Evolutionary conservation across 345 rosid genomes (phyloP).

Genomic region (Murraya paniculata): DNA sequence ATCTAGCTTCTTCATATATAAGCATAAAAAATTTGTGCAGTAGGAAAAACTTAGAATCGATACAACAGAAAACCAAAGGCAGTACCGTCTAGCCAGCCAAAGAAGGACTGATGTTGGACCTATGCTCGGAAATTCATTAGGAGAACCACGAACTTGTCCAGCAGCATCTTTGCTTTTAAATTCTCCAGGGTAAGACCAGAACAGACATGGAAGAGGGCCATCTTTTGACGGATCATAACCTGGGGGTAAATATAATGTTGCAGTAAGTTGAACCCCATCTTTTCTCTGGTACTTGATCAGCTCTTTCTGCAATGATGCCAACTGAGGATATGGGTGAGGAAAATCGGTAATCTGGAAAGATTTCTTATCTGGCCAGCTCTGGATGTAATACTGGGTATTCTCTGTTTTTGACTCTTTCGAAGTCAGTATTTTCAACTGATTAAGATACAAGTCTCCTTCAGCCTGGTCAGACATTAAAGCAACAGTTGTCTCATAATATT

Average conservation of each 20-base stretch:
- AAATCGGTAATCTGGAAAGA: slow-evolving; percentile 75
- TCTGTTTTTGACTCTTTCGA: slow-evolving; percentile 96
- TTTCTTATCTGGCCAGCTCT: slow-evolving; percentile 84
- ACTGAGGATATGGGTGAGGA: slow-evolving; percentile 96
- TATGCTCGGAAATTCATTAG: slow-evolving; percentile 94
- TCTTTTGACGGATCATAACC: slow-evolving; percentile 85
- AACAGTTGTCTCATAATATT: slow-evolving; percentile 78
- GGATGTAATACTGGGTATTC: slow-evolving; percentile 83
- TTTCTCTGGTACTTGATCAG: slow-evolving; percentile 95
- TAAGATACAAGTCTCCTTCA: slow-evolving; percentile 64
- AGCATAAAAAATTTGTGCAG: slow-evolving; percentile 6
- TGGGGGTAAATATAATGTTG: slow-evolving; percentile 91
- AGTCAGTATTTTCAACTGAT: slow-evolving; percentile 75
- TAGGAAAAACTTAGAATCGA: slow-evolving; percentile 12
- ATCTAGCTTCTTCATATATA: slow-evolving; percentile 14
- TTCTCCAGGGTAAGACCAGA: slow-evolving; percentile 99
- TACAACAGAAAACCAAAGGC: slow-evolving; percentile 9
- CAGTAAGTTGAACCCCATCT: slow-evolving; percentile 95
- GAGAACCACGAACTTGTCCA: slow-evolving; percentile 99
- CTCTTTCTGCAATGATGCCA: slow-evolving; percentile 92
- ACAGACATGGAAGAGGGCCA: slow-evolving; percentile 89
- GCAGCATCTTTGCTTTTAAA: slow-evolving; percentile 99
- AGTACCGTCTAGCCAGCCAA: slow-evolving; percentile 95
- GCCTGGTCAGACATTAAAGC: slow-evolving; percentile 90
- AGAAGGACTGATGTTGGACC: slow-evolving; percentile 96